Evolutionary conservation across 768 basidiomycete species (phyloP), one percentile per base, ranked within the genome.

Genomic region (Psilocybe cyanescens): DNA sequence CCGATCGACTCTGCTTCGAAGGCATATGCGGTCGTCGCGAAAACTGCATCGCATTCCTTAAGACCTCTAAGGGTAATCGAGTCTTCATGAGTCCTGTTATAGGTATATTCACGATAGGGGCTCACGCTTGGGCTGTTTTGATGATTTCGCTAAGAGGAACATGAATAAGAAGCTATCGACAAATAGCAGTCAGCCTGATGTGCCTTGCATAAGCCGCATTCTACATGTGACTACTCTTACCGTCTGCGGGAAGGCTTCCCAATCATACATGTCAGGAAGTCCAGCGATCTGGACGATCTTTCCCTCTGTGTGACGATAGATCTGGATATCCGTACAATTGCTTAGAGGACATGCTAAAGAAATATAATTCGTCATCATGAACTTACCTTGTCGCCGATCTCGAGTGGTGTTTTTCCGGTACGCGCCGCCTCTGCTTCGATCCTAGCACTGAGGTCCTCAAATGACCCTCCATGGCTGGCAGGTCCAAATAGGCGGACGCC

Each of bases 241-340:
- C 55, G 56, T 24, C 37, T 67, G 65, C 4, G 65, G 62, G 37
- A 57, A 61, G 14, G 55, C 57, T 33, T 67, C 65, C 44, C 63
- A 59, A 35, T 67, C 63, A 17, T 67, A 64, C 58, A 67, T 61
- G 8, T 47, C 49, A 6, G 65, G 62, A 19, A 61, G 24, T 6
- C 65, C 65, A 3, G 53, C 52, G 12, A 53, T 53, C 51, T 49
- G 17, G 19, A 14, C 9, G 5, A 49, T 28, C 14, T 49, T 30
- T 19, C 47, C 47, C 14, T 30, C 28, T 11, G 47, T 24, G 4
- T 28, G 17, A 30, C 7, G 5, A 14, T 49, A 44, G n/a, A 44
- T 12, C 41, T 44, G 24, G 8, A 24, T 11, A 24, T 19, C n/a
- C 8, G 14, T 24, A 24, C 8, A n/a, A 8, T 8, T 24, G n/a